Base-by-base conservation (phyloP, 768 basidiomycete species). In the Boletus subcaerulescens region DNA sequence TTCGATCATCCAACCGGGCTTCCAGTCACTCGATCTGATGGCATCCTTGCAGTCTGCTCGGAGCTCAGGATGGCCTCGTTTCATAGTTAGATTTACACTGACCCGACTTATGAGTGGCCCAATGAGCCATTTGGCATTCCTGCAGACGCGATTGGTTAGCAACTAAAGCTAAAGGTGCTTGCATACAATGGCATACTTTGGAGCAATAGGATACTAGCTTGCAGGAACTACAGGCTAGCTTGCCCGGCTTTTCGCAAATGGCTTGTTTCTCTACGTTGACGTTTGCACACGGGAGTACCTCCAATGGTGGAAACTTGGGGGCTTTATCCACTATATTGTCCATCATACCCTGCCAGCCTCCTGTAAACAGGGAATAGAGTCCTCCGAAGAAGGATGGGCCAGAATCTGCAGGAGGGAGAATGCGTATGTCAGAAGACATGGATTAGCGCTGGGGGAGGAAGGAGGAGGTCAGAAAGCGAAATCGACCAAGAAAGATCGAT, bases 181-280 rank as follows among this genome's bases (percentile, higher is more conserved):
- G 7, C 45, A 33, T 26, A 55, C 2, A 20, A 12, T 20, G 1
- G 8, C 44, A 36, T 45, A 61, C 67, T 56, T 65, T 73, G 10
- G 78, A 79, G 58, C 79, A 80, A 55, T 80, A 80, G 18, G 72
- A 73, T 2, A 78, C 77, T 15, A 79, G 59, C 46, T 57, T 71
- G 59, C 77, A 79, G 20, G 59, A 50, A 31, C 61, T 53, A 43
- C 68, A 70, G 11, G 66, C 49, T 29, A 60, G 53, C 15, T 59
- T 71, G 5, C 75, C 77, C 11, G 60, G 64, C 0, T 71, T 65
- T 14, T 59, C 43, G 53, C 76, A 77, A 20, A 22, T 49, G 14
- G 40, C 51, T 45, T 64, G 51, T n/a, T 59, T 60, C 1, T 58
- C 45, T 7, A 56, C 58, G 31, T 72, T 56, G 24, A 71, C 60